Evolutionary conservation across 495 filamentous ascomycete species (phyloP), one percentile per base, ranked within the genome.

Genomic region (Polyplosphaeria fusca): DNA sequence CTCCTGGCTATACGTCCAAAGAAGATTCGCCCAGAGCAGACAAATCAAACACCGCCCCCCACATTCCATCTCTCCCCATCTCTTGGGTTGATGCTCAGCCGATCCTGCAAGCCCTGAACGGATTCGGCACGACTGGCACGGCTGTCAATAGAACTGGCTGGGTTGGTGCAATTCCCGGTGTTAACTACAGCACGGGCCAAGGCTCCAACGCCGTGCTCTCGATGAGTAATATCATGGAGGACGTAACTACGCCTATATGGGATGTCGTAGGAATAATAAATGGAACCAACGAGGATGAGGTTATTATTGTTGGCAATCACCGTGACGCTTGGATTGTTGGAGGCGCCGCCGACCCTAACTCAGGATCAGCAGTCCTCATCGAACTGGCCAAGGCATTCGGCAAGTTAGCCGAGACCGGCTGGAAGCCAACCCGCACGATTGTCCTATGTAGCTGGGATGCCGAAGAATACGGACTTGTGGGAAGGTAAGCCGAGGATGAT

Each of bases 401-500:
- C 19, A 69, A 68, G 32, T 77, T 74, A 41, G 22, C 69, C 13
- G 60, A 67, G 37, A 66, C 46, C 18, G 76, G 76, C 3, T 78
- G 76, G 76, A 74, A 73, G 55, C 76, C 76, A 5, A 45, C 26
- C 24, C 66, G 76, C 12, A 71, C 50, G 2, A 68, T 68, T 43
- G 63, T 71, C 12, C 56, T 71, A 26, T 46, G 30, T 35, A 55
- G 45, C 26, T 71, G 68, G 67, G 68, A 71, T 47, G 68, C 51
- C n/a, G 68, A 71, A 51, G 68, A 71, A 68, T 85, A 85, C 54
- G 82, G 79, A 5, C 67, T 85, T 7, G 66, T 86, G 35, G 68
- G 68, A 47, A 53, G 48, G 49, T 58, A 20, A 11, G 44, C 14
- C 3, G 4, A 25, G 2, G 12, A 38, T 19, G n/a, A n/a, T n/a